Evolutionary conservation across 805 yeast genomes (phyloP), one percentile per base, ranked within the genome.

Genomic region (Tetrapisispora pingtungensis): DNA sequence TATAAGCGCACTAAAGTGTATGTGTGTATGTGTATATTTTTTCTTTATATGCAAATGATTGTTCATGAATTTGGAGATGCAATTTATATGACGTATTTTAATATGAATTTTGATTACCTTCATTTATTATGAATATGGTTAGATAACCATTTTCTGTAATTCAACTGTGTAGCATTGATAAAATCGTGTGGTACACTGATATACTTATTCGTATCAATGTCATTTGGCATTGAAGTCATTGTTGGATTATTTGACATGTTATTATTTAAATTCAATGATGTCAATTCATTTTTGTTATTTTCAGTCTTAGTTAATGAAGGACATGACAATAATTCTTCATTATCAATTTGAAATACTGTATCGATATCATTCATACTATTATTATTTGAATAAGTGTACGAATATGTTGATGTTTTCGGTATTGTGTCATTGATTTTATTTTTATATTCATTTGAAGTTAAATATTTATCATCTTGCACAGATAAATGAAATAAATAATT

Each of bases 91-190:
- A n/a, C n/a, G n/a, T n/a, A n/a, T n/a, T n/a, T n/a, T n/a, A n/a
- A n/a, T n/a, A n/a, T n/a, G n/a, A n/a, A n/a, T 31, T 31, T 31
- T 31, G 7, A 10, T 31, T 31, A 14, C 13, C 3, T 15, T 36
- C 31, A 36, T 8, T 24, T 24, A 15, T 17, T 27, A 18, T 27
- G 33, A 26, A 37, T 17, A 18, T 37, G 24, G n/a, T 15, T 28
- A 17, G 33, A 37, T 17, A 37, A 13, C 40, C 40, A 37, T 37
- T 37, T 37, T 18, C 33, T 26, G 26, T 37, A 37, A 18, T 37
- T 37, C 14, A 37, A 27, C 17, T 37, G 40, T 27, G 40, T 28
- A 37, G 40, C 40, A 13, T 37, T 27, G 13, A 27, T 37, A 20
- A 37, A 37, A 13, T 37, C 40, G 10, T 37, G 40, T 10, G 40